These are phyloP conservation scores for Cyclotella baltica DNA, from an alignment of 108 stramenopile genomes.

Conservation along the genomic window DNA sequence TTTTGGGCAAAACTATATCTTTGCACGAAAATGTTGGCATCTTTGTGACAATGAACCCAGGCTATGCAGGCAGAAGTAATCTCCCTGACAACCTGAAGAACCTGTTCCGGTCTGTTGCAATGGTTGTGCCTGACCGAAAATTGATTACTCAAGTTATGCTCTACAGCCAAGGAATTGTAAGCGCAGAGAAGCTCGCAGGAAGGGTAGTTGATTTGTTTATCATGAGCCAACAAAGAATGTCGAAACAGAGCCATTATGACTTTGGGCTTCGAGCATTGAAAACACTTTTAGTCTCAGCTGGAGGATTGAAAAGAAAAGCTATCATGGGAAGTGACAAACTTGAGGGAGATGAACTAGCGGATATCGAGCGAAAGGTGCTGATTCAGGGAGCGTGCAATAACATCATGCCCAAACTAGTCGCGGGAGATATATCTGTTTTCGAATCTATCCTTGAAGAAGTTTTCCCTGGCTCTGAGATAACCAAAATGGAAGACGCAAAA, in stretches of 20 bases:
- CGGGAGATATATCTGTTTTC: constrained; percentile 90
- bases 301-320: constrained; percentile 96
- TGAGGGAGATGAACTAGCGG: constrained; percentile 62
- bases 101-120: constrained; percentile 98
- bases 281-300: constrained; percentile 97
- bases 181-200: constrained; percentile 92
- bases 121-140: constrained; percentile 96
- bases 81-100: constrained; percentile 99
- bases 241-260: constrained; percentile 97
- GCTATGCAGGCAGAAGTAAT: constrained; percentile 98
- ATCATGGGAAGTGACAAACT: constrained; percentile 64
- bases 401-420: constrained; percentile 97
- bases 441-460: constrained; percentile 83
- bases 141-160: constrained; percentile 99
- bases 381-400: constrained; percentile 94
- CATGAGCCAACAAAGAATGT: constrained; percentile 92
- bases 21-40: constrained; percentile 96
- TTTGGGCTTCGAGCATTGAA: constrained; percentile 99
- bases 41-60: constrained; percentile 99
- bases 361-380: constrained; percentile 79
- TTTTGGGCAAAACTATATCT: too few species aligned
- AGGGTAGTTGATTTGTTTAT: constrained; percentile 95
- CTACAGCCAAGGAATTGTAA: constrained; percentile 97
- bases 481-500: constrained; percentile 83
- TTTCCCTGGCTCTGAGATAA: constrained; percentile 88